Evolutionary conservation across 768 basidiomycete species (phyloP).

Genomic region (Agrocybe chaxingu): DNA sequence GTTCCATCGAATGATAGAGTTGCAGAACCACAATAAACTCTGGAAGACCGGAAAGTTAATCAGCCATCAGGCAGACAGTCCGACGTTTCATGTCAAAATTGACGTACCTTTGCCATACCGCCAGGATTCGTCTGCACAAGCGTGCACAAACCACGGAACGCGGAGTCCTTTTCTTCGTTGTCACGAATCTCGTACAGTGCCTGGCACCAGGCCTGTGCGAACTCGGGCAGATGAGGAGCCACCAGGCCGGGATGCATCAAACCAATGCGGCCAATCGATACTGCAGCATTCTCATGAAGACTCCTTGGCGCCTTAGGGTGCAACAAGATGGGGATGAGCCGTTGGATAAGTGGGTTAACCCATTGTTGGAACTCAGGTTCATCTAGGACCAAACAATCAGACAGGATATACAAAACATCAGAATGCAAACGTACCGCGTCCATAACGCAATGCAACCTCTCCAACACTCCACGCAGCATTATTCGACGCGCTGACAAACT

Average conservation of each 20-base stretch:
- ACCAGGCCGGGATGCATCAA: slow-evolving; percentile 88
- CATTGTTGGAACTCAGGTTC: slow-evolving; percentile 90
- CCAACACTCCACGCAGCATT: slow-evolving; percentile 99
- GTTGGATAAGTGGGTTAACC: slow-evolving; percentile 82
- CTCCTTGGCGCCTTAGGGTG: slow-evolving; percentile 92
- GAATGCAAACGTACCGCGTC: slow-evolving; percentile 52
- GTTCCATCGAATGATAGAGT: slow-evolving; percentile 95
- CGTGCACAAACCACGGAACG: slow-evolving; percentile 95
- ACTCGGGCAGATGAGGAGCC: slow-evolving; percentile 84
- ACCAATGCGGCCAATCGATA: slow-evolving; percentile 95
- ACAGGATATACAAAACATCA: not conserved
- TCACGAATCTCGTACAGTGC: slow-evolving; percentile 98
- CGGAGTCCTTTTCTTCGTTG: slow-evolving; percentile 99
- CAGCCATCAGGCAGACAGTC: not conserved
- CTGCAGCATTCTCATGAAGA: slow-evolving; percentile 96
- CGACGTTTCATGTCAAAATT: not conserved
- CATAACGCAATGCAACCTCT: slow-evolving; percentile 92
- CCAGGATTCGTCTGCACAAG: slow-evolving; percentile 93
- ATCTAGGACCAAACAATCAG: slow-evolving; percentile 33
- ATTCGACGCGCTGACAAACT: slow-evolving; percentile 96
- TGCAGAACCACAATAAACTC: slow-evolving; percentile 97
- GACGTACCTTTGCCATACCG: slow-evolving; percentile 84
- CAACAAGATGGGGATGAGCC: slow-evolving; percentile 89
- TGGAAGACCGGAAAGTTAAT: slow-evolving; percentile 26
- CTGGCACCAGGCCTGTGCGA: slow-evolving; percentile 96